Evolutionary conservation across 2,329 filamentous ascomycete species (phyloP).

Genomic region (Scedosporium aurantiacum): DNA sequence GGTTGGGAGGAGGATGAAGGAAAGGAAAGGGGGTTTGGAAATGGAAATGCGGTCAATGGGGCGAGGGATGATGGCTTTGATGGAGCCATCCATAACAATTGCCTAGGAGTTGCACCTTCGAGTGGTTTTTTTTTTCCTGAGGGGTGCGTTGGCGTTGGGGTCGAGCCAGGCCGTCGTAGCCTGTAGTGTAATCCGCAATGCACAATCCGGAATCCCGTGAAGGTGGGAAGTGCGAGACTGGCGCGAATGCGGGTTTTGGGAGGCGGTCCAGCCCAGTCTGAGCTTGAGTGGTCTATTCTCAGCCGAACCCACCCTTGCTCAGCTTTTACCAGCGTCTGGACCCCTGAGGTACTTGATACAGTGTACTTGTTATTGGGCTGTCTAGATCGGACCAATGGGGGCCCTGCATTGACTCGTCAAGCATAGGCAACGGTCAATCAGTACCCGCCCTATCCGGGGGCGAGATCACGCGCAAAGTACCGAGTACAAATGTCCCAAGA

Average conservation of each 20-base stretch:
- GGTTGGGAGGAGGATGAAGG: slow-evolving; percentile 1
- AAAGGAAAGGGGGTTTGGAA: background rate
- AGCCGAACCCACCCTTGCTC: slow-evolving; percentile 5
- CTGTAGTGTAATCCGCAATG: slow-evolving; percentile 6
- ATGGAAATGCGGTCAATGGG: slow-evolving; percentile 6
- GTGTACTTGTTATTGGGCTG: background rate
- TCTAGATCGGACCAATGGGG: background rate
- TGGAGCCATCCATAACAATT: slow-evolving; percentile 6
- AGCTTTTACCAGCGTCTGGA: background rate
- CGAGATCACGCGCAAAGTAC: slow-evolving; percentile 2
- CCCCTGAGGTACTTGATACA: slow-evolving; percentile 3
- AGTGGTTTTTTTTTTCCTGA: slow-evolving; percentile 5
- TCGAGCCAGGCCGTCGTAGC: slow-evolving; percentile 7
- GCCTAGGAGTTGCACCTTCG: slow-evolving; percentile 6
- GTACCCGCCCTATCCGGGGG: background rate
- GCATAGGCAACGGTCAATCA: background rate
- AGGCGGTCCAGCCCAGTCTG: background rate
- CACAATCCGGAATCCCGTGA: slow-evolving; percentile 8
- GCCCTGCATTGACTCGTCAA: background rate
- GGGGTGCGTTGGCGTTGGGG: slow-evolving; percentile 7
- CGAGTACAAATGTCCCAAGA: background rate
- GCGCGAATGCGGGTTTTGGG: no score
- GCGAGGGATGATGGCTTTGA: slow-evolving; percentile 7
- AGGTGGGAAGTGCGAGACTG: background rate
- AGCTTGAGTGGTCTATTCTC: background rate